A percentile compares a stretch with the other conserved stretches of the same genome.
phyloP scores from a whole-genome alignment of 768 basidiomycete genomes.

The Hypholoma sublateritium region DNA sequence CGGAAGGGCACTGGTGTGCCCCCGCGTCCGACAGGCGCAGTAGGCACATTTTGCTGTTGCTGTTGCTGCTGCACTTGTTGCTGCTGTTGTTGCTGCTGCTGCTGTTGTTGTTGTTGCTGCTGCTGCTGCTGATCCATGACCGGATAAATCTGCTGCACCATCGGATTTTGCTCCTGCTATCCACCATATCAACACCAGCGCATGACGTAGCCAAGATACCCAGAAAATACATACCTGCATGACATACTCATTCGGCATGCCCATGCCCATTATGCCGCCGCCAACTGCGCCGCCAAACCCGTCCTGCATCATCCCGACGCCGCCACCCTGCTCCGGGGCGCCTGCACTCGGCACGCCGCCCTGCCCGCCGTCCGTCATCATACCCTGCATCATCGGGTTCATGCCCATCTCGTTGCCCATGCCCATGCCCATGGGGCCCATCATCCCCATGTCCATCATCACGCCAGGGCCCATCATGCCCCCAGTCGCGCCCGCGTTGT shows the following conservation, averaged over 20 bases:
- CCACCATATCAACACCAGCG: slow-evolving; percentile 1
- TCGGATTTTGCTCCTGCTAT: slow-evolving; percentile 52
- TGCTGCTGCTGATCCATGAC: slow-evolving; percentile 44
- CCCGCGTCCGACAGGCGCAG: slow-evolving; percentile 41
- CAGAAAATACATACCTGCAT: slow-evolving; percentile 62
- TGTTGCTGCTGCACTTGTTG: not conserved
- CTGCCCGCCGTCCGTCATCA: slow-evolving; percentile 41
- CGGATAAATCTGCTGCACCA: slow-evolving; percentile 71
- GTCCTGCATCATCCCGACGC: slow-evolving; percentile 49
- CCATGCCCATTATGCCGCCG: slow-evolving; percentile 67
- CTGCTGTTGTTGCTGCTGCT: not conserved
- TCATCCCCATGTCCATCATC: slow-evolving; percentile 82
- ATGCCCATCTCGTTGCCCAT: slow-evolving; percentile 71
- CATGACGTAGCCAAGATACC: slow-evolving; percentile 22
- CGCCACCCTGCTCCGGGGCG: slow-evolving; percentile 40
- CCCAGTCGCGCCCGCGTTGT: slow-evolving; percentile 49
- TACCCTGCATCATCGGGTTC: slow-evolving; percentile 57
- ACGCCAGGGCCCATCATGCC: slow-evolving; percentile 64
- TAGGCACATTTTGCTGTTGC: slow-evolving; percentile 39
- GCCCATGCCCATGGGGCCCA: slow-evolving; percentile 62
- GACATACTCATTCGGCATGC: slow-evolving; percentile 65
- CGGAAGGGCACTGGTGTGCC: slow-evolving; percentile 38
- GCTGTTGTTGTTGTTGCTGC: not conserved
- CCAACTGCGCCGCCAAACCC: slow-evolving; percentile 42
- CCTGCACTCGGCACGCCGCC: slow-evolving; percentile 32